Evolutionary conservation across 129 eudicot genomes (phyloP).

Genomic region (Gnaphalium uliginosum): DNA sequence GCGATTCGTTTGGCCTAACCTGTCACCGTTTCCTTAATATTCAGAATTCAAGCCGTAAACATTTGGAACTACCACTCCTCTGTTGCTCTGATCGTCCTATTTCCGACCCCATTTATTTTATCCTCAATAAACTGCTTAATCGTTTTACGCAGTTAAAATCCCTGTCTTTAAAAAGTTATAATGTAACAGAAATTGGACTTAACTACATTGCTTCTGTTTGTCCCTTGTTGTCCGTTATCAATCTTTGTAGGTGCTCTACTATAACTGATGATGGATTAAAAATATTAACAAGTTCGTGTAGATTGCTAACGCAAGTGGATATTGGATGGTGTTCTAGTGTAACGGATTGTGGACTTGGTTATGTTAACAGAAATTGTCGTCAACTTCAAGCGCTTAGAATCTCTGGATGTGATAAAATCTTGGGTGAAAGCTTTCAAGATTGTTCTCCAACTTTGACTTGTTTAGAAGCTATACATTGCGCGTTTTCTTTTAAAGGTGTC

Average conservation of each 20-base stretch:
- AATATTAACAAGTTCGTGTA: constrained; percentile 50
- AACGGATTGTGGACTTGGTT: constrained; percentile 52
- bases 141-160: constrained; percentile 51
- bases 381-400: constrained; percentile 46
- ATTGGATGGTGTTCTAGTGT: constrained; percentile 47
- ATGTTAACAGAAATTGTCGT: constrained; percentile 41
- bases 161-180: constrained; percentile 24
- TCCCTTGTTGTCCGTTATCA: constrained; percentile 40
- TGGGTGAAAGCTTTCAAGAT: constrained; percentile 57
- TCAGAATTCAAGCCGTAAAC: constrained; percentile 50
- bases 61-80: constrained; percentile 46
- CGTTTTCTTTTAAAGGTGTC: constrained; percentile 53
- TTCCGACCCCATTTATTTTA: constrained; percentile 12
- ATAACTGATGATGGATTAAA: constrained; percentile 49
- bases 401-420: constrained; percentile 38
- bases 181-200: constrained; percentile 43
- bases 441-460: constrained; percentile 46
- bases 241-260: constrained; percentile 49
- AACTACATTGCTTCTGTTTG: constrained; percentile 49
- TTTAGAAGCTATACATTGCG: constrained; percentile 66
- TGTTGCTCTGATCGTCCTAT: constrained; percentile 16
- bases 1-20: constrained; percentile 70
- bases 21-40: constrained; percentile 66
- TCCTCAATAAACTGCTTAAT: constrained; percentile 40
- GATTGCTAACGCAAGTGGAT: constrained; percentile 45